phyloP scores from a whole-genome alignment of 345 rosid genomes.

The Geranium brycei region DNA sequence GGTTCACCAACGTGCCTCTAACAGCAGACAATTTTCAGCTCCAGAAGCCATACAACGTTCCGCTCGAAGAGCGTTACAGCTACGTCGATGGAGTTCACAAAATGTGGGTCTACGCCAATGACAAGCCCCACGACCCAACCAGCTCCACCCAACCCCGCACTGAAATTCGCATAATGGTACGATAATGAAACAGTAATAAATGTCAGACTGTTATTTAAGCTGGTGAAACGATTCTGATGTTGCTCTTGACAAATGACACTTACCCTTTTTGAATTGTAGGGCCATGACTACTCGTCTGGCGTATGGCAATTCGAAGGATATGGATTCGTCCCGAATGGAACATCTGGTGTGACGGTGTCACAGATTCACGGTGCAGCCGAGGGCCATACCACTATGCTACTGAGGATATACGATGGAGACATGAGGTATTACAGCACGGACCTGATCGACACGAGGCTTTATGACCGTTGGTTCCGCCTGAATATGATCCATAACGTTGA shows the following conservation, averaged over 20 bases:
- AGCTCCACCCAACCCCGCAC: conserved; percentile 30
- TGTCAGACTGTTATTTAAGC: too few relatives aligned
- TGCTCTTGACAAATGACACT: too few relatives aligned
- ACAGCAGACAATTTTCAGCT: conserved; percentile 15
- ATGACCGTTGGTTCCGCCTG: conserved; percentile 31
- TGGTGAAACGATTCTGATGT: not conserved
- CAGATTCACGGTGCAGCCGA: conserved; percentile 24
- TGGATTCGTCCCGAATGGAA: conserved; percentile 31
- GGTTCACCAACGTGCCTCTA: conserved; percentile 16
- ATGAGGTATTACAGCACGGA: conserved; percentile 19
- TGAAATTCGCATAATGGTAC: conserved; percentile 23
- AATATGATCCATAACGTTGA: conserved; percentile 29
- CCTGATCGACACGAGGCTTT: conserved; percentile 8
- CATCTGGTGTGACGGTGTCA: conserved; percentile 21
- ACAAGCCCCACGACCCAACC: conserved; percentile 24
- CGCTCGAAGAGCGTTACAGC: conserved; percentile 19
- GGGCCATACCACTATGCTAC: conserved; percentile 17
- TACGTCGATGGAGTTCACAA: conserved; percentile 16
- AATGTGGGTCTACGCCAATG: conserved; percentile 28
- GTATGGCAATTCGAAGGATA: conserved; percentile 34
- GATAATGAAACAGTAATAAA: too few relatives aligned
- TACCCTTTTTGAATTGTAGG: conserved; percentile 9
- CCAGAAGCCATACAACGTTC: conserved; percentile 25
- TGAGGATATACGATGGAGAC: conserved; percentile 23
- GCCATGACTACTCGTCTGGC: conserved; percentile 26